Evolutionary conservation across 2,329 filamentous ascomycete species (phyloP).

Genomic region (Zalaria sp.): DNA sequence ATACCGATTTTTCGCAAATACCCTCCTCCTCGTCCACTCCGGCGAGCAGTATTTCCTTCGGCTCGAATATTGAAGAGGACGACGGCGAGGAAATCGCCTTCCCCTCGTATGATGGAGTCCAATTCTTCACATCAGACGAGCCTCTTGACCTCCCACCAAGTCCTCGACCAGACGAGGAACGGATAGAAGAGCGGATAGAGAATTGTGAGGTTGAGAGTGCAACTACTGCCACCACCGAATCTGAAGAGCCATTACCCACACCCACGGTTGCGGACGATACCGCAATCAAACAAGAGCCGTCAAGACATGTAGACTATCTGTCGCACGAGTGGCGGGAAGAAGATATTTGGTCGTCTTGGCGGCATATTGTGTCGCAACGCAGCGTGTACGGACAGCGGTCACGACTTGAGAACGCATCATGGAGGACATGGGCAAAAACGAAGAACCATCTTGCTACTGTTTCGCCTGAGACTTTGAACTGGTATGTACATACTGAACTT

Average conservation of each 20-base stretch:
- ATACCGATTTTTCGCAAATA: slow-evolving; percentile 15
- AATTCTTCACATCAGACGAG: slow-evolving; percentile 10
- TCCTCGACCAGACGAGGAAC: slow-evolving; percentile 10
- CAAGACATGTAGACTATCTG: slow-evolving; percentile 86
- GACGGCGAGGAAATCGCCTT: slow-evolving; percentile 34
- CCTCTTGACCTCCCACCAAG: slow-evolving; percentile 23
- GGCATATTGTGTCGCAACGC: slow-evolving; percentile 72
- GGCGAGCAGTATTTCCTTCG: slow-evolving; percentile 48
- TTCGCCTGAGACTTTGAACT: slow-evolving; percentile 83
- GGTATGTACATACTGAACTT: slow-evolving; percentile 41
- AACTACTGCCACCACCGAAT: slow-evolving; percentile 40
- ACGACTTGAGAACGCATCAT: slow-evolving; percentile 86
- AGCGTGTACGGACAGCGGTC: slow-evolving; percentile 68
- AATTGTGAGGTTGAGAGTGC: slow-evolving; percentile 22
- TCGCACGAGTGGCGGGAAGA: slow-evolving; percentile 90
- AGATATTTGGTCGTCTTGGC: slow-evolving; percentile 96
- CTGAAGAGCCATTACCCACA: slow-evolving; percentile 41
- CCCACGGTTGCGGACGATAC: slow-evolving; percentile 67
- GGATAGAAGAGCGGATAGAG: not conserved
- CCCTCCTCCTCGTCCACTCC: slow-evolving; percentile 48
- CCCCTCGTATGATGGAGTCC: slow-evolving; percentile 26
- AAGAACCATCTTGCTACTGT: slow-evolving; percentile 80
- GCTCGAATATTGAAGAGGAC: slow-evolving; percentile 41
- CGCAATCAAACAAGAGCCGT: slow-evolving; percentile 58
- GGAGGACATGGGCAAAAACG: slow-evolving; percentile 91